These are phyloP conservation scores for Raphanus sativus DNA, from an alignment of 345 rosid species.

Conservation along the genomic window DNA sequence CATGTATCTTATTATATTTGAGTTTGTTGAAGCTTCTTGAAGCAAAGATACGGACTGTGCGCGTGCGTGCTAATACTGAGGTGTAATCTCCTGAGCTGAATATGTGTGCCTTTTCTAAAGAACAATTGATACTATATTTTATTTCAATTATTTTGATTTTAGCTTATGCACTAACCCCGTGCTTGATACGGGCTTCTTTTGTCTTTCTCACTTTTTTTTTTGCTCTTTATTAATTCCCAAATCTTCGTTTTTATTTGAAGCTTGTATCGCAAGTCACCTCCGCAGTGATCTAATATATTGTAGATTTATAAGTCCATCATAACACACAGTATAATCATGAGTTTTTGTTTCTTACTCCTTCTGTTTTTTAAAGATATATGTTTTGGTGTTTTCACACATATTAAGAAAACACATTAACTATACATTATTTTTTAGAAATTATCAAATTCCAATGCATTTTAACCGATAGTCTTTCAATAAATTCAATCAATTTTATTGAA, in stretches of 20 bases:
- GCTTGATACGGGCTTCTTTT: conserved; percentile 17
- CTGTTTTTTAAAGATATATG: no score
- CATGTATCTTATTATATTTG: neutral
- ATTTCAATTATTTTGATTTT: conserved; percentile 8
- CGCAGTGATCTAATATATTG: neutral
- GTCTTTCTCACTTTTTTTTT: neutral
- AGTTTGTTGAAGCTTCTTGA: conserved; percentile 11
- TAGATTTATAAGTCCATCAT: neutral
- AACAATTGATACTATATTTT: conserved; percentile 33
- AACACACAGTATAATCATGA: neutral
- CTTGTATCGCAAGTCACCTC: neutral
- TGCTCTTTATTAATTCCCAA: neutral
- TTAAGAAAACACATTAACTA: no score
- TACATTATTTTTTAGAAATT: no score
- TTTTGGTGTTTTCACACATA: no score
- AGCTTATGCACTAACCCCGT: conserved; percentile 35
- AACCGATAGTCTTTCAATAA: no score
- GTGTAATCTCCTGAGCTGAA: neutral
- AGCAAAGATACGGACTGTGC: conserved; percentile 35
- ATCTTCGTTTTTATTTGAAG: neutral
- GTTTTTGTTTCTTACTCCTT: neutral
- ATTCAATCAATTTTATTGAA: no score
- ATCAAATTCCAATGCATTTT: no score
- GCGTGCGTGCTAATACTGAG: conserved; percentile 30
- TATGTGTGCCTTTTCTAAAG: conserved; percentile 23